These are phyloP conservation scores for Fusarium sp. DNA, from an alignment of 2,329 filamentous ascomycete species.

Conservation along the genomic window DNA sequence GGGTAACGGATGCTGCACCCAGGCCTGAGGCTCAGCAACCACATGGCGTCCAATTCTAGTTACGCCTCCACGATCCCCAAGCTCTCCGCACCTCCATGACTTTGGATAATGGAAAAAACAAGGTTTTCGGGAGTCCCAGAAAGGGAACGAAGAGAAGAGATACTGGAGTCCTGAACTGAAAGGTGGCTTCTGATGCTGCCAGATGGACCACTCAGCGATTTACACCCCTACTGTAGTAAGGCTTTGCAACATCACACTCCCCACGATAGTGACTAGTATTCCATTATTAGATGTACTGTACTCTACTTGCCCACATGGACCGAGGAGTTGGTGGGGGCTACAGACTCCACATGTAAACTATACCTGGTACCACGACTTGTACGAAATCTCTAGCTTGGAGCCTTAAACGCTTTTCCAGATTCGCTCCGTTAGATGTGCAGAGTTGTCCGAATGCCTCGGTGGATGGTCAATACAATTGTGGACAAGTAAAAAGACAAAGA, in stretches of 20 bases:
- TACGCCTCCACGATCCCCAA: slow-evolving; percentile 24
- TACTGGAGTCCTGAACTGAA: slow-evolving; percentile 16
- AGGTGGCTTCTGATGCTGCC: slow-evolving; percentile 25
- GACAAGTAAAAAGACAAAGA: background rate
- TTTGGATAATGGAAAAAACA: slow-evolving; percentile 27
- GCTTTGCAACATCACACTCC: slow-evolving; percentile 33
- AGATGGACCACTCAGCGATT: slow-evolving; percentile 1
- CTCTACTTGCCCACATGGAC: slow-evolving; percentile 42
- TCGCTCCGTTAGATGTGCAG: background rate
- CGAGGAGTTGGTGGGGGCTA: slow-evolving; percentile 31
- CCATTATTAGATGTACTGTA: slow-evolving; percentile 18
- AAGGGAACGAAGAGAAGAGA: slow-evolving; percentile 31
- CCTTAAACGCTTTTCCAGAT: background rate
- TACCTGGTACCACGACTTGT: slow-evolving; percentile 10
- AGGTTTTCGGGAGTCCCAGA: slow-evolving; percentile 37
- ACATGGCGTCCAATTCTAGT: slow-evolving; percentile 18
- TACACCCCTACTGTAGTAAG: slow-evolving; percentile 16
- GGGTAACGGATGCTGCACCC: background rate
- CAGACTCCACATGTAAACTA: slow-evolving; percentile 24
- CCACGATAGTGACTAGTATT: slow-evolving; percentile 29
- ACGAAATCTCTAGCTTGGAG: background rate
- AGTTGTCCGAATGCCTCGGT: background rate
- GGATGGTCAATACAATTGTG: background rate
- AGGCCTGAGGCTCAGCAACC: slow-evolving; percentile 12
- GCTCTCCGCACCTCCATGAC: slow-evolving; percentile 34